Percentiles rank a stretch among this genome's conserved stretches.
Conservation (phyloP, 2,329 filamentous ascomycete genomes). For the Aspergillus quadricinctus region DNA sequence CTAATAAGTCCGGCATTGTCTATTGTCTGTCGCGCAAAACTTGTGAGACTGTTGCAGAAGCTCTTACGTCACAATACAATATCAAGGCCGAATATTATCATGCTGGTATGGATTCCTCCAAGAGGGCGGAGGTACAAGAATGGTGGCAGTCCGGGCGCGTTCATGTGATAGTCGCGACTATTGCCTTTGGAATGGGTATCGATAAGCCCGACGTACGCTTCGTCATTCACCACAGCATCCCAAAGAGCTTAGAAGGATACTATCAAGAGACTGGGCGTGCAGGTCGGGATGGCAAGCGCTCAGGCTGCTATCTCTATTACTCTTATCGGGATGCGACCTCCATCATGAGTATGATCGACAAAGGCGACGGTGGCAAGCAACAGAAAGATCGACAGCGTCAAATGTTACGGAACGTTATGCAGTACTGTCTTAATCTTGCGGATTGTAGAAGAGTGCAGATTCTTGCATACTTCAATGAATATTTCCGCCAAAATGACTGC, state of each 20-base stretch:
- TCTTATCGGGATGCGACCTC: constrained; percentile 70
- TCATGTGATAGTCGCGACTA: constrained; percentile 94
- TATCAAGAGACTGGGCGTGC: constrained; percentile 97
- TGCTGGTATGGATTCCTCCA: constrained; percentile 64
- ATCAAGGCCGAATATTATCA: constrained; percentile 84
- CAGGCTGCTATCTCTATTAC: constrained; percentile 88
- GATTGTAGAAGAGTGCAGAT: constrained; percentile 87
- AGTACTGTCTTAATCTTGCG: constrained; percentile 83
- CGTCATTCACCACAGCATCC: constrained; percentile 87
- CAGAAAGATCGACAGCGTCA: constrained; percentile 79
- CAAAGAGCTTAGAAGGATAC: constrained; percentile 94
- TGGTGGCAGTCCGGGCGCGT: constrained; percentile 75
- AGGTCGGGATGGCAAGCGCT: constrained; percentile 81
- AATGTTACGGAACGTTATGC: constrained; percentile 80
- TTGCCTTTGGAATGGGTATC: constrained; percentile 99
- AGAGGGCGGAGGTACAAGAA: constrained; percentile 68
- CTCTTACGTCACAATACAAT: constrained; percentile 55
- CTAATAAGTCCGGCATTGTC: constrained; percentile 76
- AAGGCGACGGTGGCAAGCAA: constrained; percentile 69
- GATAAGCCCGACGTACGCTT: constrained; percentile 96
- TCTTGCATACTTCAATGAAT: constrained; percentile 89
- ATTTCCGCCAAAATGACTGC: constrained; percentile 69
- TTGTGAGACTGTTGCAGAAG: constrained; percentile 73
- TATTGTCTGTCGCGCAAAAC: constrained; percentile 84
- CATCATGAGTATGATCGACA: constrained; percentile 74